Evolutionary conservation across 2,329 filamentous ascomycete genomes (phyloP), one percentile per base, ranked within the genome.

Genomic region (Dendrostoma leiphaemia): DNA sequence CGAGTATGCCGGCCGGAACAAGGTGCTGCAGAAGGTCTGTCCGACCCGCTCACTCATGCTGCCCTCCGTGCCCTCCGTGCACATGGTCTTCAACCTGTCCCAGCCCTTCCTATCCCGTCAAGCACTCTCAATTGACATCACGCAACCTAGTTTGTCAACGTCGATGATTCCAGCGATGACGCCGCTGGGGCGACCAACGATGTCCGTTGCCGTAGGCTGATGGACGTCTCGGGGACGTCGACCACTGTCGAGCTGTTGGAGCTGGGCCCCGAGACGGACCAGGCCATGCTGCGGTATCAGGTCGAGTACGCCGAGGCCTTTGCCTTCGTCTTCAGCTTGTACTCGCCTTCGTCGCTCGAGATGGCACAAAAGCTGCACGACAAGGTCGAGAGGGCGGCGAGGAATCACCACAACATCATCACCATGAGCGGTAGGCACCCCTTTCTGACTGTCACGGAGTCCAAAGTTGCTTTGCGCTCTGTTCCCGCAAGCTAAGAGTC

Each of bases 331-430:
- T 58, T 58, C 56, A 58, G 56, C 12, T 48, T 58, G 21, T 58
- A 58, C 56, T 52, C 52, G 34, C 44, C 52, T 24, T 51, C 48
- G 37, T 55, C 56, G 38, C 56, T 58, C 12, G 56, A 58, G 44
- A 58, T 28, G 21, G 53, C 56, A 10, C 48, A 52, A 38, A 51
- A 44, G 52, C 48, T 58, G 52, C 56, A 26, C 28, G 56, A 52
- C 48, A 58, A 55, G 48, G 47, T 58, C 31, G 48, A 48, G 28
- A 32, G 56, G 12, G 44, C 48, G 13, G 56, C 56, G 19, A 40
- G 56, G n/a, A 58, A 58, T 28, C 56, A 55, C 23, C 56, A 58
- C 52, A 58, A 58, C 56, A 58, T 58, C 40, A 38, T 55, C 32
- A 58, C 56, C 26, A 58, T 58, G 56, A 52, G 52, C 34, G 56